Percentiles rank a stretch among this genome's conserved stretches.
These are phyloP conservation scores for Poa pratensis DNA, from an alignment of 176 grass and related monocot species.

Conservation along the genomic window DNA sequence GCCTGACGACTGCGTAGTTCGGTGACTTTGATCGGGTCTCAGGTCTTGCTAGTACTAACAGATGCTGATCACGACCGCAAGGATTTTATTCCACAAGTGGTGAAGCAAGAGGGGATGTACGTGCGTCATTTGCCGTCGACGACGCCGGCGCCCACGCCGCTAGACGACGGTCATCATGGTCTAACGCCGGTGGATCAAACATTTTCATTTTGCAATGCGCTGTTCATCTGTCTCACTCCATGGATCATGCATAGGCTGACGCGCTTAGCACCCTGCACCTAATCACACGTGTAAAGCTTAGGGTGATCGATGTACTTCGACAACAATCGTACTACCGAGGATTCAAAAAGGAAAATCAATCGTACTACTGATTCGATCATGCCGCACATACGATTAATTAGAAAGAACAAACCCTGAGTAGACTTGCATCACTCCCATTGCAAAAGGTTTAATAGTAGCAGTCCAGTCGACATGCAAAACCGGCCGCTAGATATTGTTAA, in stretches of 20 bases:
- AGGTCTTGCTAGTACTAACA: conserved; percentile 41
- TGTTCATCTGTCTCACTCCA: background rate
- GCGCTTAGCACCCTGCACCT: background rate
- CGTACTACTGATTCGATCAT: conserved; percentile 20
- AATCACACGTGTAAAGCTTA: conserved; percentile 7
- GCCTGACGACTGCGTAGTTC: background rate
- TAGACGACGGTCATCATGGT: too few relatives aligned
- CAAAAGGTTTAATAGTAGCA: conserved; percentile 31
- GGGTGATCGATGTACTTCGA: background rate
- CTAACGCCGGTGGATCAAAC: too few relatives aligned
- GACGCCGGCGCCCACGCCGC: background rate
- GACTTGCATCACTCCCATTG: conserved; percentile 11
- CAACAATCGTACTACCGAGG: background rate
- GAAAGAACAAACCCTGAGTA: conserved; percentile 6
- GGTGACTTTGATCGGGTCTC: conserved; percentile 44
- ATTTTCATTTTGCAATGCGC: too few relatives aligned
- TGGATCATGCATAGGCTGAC: background rate
- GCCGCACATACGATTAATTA: conserved; percentile 15
- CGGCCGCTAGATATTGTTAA: conserved; percentile 23
- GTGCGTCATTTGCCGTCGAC: background rate
- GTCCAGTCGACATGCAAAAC: conserved; percentile 40
- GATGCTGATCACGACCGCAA: background rate
- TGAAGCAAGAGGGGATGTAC: background rate
- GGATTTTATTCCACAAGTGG: conserved; percentile 2
- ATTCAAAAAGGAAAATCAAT: too few relatives aligned